Base-by-base conservation (phyloP, 2,329 filamentous ascomycete genomes). In the Knufia petricola region DNA sequence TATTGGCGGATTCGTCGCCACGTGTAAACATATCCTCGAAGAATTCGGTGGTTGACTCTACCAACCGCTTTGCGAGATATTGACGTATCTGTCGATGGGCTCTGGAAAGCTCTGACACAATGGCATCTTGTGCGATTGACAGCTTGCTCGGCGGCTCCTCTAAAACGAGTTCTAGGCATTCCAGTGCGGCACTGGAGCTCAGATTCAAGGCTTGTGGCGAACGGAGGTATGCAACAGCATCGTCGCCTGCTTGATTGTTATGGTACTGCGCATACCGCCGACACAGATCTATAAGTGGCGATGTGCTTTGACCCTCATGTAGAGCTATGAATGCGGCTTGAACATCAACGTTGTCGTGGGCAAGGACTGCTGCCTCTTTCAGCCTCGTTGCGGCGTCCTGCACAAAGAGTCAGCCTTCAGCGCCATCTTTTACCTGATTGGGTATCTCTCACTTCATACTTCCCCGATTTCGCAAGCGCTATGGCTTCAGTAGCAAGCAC, bases 11-110 rank as follows among this genome's bases (percentile, higher is more conserved):
- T 4, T 65, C 66, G 56, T 73, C 70, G 10, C 71, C 71, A 44
- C 71, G 63, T 41, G 69, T 66, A 52, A 72, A 74, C 38, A 74
- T 65, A 37, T 71, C 66, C 42, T 72, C 69, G 42, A 74, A 74
- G 50, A 71, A 69, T 9, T 66, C 63, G 2, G 69, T 73, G 28
- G 70, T 68, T 2, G 67, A 71, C 9, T 60, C 52, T 47, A 69
- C 64, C 8, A 73, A 63, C 51, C 66, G 62, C 12, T 60, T 59
- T 2, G 69, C 69, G 48, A 73, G 67, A 48, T 66, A 65, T 32
- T 63, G 63, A 6, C 69, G 68, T 24, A 71, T 68, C 39, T 63
- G 66, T 24, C 59, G 51, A 52, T 63, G 70, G 52, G 70, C 67
- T 40, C 67, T 65, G 17, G 71, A 63, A 19, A 74, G 60, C 12